Conservation (phyloP, 1,139 yeast genomes). For the Lizanozyma gosingica region DNA sequence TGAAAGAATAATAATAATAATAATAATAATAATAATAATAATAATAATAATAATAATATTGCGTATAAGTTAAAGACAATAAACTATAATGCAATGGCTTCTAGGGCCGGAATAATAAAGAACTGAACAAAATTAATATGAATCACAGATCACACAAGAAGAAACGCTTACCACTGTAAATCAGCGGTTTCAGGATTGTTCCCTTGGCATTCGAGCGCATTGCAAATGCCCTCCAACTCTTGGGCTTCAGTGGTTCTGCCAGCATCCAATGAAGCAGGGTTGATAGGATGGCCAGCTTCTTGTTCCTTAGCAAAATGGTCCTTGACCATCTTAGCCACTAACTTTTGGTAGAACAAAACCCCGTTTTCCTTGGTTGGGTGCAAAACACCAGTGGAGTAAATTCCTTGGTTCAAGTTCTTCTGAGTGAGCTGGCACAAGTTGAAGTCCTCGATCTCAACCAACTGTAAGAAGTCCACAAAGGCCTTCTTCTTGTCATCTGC, state of each 20-base stretch:
- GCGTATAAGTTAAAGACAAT: too few relatives aligned
- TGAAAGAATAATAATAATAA: too few relatives aligned
- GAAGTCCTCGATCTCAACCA: constrained; percentile 53
- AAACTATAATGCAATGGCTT: too few relatives aligned
- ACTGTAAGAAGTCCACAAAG: constrained; percentile 53
- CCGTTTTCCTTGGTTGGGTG: constrained; percentile 54
- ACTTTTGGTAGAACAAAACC: constrained; percentile 46
- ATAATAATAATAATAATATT: too few relatives aligned
- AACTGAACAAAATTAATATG: too few relatives aligned
- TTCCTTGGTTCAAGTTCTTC: constrained; percentile 50
- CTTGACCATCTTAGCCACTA: constrained; percentile 52
- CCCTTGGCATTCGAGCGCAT: constrained; percentile 39
- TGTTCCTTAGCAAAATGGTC: constrained; percentile 40
- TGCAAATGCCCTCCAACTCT: constrained; percentile 43
- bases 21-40: too few relatives aligned
- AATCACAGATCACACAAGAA: not conserved
- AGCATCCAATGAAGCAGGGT: constrained; percentile 42
- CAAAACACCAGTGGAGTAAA: constrained; percentile 47
- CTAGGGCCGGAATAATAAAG: too few relatives aligned
- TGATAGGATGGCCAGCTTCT: constrained; percentile 33
- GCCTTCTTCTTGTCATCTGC: constrained; percentile 43
- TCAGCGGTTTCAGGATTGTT: constrained; percentile 13
- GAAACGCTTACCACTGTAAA: not conserved
- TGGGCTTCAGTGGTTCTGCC: constrained; percentile 31
- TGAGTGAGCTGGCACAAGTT: constrained; percentile 51